Percentiles rank a stretch among this genome's conserved stretches.
Conservation (phyloP, 2,329 filamentous ascomycete genomes). For the Pseudogymnoascus verrucosus region DNA sequence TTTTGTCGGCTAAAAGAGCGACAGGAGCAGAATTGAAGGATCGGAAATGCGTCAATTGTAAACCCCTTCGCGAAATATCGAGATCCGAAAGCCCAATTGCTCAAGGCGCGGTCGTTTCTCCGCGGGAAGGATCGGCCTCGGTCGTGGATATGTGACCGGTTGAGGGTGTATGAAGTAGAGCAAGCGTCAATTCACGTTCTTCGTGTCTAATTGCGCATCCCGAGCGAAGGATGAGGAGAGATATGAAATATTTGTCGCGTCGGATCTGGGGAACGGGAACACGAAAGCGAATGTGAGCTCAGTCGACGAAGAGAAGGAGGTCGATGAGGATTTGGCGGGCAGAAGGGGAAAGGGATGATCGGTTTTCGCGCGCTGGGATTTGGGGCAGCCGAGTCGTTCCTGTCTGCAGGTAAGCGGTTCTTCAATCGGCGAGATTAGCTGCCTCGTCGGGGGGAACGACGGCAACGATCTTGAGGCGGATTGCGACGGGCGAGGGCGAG, state of each 20-base stretch:
- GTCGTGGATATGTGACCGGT: not conserved
- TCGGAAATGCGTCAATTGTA: not conserved
- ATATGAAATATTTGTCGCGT: not conserved
- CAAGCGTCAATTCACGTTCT: not conserved
- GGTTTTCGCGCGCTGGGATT: not conserved
- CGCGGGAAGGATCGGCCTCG: not conserved
- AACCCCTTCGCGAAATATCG: not conserved
- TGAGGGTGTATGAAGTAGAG: not conserved
- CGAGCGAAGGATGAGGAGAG: not conserved
- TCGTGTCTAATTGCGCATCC: not conserved
- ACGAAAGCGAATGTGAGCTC: not conserved
- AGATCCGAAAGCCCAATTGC: not conserved
- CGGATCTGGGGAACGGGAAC: not conserved
- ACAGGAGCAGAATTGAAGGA: not conserved
- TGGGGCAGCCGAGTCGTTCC: not conserved
- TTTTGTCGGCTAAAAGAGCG: conserved; percentile 3
- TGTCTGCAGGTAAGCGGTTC: not conserved
- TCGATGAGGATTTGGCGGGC: not conserved
- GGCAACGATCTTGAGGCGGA: not conserved
- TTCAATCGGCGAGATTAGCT: not conserved
- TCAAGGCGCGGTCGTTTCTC: not conserved
- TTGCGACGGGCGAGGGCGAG: not conserved
- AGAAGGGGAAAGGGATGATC: not conserved
- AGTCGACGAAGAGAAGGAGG: not conserved
- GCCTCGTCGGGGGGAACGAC: not conserved